phyloP scores from a whole-genome alignment of 257 asterid genomes.

The Penstemon eatonii region DNA sequence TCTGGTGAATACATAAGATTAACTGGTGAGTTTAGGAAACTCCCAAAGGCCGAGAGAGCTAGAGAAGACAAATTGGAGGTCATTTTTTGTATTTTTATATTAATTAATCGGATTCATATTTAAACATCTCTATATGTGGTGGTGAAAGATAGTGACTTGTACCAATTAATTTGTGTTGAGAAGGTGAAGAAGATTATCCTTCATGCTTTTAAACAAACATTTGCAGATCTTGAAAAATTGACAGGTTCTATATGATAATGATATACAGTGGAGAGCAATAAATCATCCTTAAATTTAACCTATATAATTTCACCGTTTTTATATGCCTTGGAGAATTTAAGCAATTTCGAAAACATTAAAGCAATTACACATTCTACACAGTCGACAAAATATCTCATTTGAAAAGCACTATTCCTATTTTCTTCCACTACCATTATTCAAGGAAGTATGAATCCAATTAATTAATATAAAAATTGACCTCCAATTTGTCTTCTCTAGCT shows the following conservation, averaged over 20 bases:
- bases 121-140: not conserved
- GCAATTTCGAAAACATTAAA: too few species aligned
- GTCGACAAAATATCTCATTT: too few species aligned
- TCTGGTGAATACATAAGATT: constrained; percentile 63
- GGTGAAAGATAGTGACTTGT: not conserved
- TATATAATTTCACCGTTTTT: too few species aligned
- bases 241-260: not conserved
- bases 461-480: too few species aligned
- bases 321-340: too few species aligned
- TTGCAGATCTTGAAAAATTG: constrained; percentile 60
- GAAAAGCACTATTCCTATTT: too few species aligned
- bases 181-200: constrained; percentile 93
- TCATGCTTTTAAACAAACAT: constrained; percentile 61
- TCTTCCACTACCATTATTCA: too few species aligned
- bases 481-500: too few species aligned
- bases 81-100: not conserved
- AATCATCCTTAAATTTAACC: too few species aligned
- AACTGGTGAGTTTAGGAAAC: constrained; percentile 79
- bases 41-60: constrained; percentile 81
- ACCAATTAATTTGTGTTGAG: constrained; percentile 2
- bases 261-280: not conserved
- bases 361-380: too few species aligned
- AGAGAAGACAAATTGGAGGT: constrained; percentile 97
- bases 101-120: not conserved
- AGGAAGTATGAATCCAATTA: too few species aligned